Conservation (phyloP, 257 asterid genomes). For the Petunia axillaris region DNA sequence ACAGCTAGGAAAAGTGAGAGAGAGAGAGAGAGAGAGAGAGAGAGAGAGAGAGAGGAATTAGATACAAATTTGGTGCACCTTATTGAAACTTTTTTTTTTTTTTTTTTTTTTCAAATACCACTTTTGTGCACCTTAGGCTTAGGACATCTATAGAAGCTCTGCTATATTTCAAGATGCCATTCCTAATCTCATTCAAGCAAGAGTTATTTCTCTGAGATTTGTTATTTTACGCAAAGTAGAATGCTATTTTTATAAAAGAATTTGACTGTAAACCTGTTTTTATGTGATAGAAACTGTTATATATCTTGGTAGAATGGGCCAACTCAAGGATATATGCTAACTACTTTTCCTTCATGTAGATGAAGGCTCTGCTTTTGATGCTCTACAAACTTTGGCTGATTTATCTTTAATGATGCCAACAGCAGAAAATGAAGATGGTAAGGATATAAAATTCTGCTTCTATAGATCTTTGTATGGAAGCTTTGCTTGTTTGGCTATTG, state of each 20-base stretch:
- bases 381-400: slow-evolving; percentile 84
- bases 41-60: background rate
- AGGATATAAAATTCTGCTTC: slow-evolving; percentile 26
- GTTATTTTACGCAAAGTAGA: background rate
- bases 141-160: background rate
- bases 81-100: too few species aligned
- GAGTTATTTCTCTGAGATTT: background rate
- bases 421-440: slow-evolving; percentile 75
- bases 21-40: background rate
- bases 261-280: background rate
- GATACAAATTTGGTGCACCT: background rate
- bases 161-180: background rate
- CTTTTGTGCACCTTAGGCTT: background rate
- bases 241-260: slow-evolving; percentile 7
- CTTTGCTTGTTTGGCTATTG: slow-evolving; percentile 15
- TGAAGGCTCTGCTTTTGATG: slow-evolving; percentile 71
- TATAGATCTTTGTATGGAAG: slow-evolving; percentile 11
- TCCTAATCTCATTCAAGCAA: background rate
- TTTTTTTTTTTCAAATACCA: background rate
- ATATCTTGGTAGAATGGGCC: slow-evolving; percentile 5
- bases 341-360: slow-evolving; percentile 43
- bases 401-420: slow-evolving; percentile 77
- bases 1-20: background rate
- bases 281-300: background rate
- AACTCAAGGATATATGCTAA: slow-evolving; percentile 25